Evolutionary conservation across 257 asterid genomes (phyloP).

Genomic region (Petrea volubilis): DNA sequence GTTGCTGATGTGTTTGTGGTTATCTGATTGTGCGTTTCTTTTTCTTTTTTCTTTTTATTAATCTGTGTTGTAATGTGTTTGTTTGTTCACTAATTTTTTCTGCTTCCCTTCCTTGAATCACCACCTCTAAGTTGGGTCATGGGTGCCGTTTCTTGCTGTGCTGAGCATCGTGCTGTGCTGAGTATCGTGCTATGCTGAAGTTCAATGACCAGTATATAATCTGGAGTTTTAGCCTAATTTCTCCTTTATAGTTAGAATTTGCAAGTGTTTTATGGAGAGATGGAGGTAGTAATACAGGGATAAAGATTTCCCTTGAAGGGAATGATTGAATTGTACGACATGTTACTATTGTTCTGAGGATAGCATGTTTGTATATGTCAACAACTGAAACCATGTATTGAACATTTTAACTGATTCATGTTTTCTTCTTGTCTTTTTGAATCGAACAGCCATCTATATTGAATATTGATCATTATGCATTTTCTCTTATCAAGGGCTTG

Average conservation of each 20-base stretch:
- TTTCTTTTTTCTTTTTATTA: too few relatives aligned
- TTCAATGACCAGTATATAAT: slow-evolving; percentile 7
- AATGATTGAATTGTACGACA: background rate
- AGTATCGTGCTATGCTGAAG: slow-evolving; percentile 5
- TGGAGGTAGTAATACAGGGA: background rate
- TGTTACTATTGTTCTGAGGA: background rate
- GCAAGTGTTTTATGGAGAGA: slow-evolving; percentile 4
- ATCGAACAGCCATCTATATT: slow-evolving; percentile 7
- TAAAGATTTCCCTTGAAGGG: too few relatives aligned
- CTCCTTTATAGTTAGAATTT: background rate
- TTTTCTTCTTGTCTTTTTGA: background rate
- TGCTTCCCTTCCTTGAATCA: background rate
- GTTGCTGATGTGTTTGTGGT: background rate
- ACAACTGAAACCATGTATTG: slow-evolving; percentile 1
- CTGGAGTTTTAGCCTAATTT: background rate
- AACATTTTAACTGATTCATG: background rate
- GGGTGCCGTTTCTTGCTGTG: background rate
- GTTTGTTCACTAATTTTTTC: background rate
- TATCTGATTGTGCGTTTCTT: background rate
- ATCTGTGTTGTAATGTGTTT: too few relatives aligned
- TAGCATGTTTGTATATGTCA: background rate
- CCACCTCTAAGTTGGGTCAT: background rate
- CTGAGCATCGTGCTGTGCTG: too few relatives aligned
- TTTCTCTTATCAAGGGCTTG: slow-evolving; percentile 40
- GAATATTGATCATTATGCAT: slow-evolving; percentile 4